These are phyloP conservation scores for Mortierella sp. DNA, from an alignment of 371 early-diverging fungal species.

Conservation along the genomic window DNA sequence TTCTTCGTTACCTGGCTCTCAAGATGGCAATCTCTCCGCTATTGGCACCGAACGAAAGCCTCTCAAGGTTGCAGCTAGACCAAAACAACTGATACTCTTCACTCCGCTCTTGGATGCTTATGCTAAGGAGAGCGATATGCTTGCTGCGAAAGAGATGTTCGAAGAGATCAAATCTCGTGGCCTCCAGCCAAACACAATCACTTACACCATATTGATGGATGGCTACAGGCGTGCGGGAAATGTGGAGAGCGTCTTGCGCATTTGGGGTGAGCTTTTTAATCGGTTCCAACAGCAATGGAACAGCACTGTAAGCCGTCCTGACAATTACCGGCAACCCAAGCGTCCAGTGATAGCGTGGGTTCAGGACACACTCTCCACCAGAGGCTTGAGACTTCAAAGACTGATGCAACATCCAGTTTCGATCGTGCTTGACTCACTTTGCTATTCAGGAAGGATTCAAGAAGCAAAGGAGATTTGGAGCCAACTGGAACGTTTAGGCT, in stretches of 20 bases:
- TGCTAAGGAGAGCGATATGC: conserved; percentile 45
- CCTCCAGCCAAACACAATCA: conserved; percentile 47
- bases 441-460: conserved; percentile 42
- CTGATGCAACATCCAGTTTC: conserved; percentile 46
- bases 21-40: conserved; percentile 30
- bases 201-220: conserved; percentile 53
- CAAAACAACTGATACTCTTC: conserved; percentile 29
- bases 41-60: conserved; percentile 49
- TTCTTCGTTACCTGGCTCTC: not conserved
- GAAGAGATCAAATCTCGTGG: conserved; percentile 47
- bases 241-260: conserved; percentile 35
- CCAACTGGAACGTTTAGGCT: conserved; percentile 24
- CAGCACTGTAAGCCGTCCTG: not conserved
- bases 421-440: conserved; percentile 42
- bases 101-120: conserved; percentile 52
- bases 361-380: conserved; percentile 42
- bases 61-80: conserved; percentile 27
- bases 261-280: conserved; percentile 45
- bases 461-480: conserved; percentile 46
- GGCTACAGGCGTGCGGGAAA: conserved; percentile 44
- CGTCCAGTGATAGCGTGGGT: conserved; percentile 16
- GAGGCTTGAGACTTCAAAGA: conserved; percentile 30
- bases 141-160: conserved; percentile 39
- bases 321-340: conserved; percentile 17
- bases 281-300: conserved; percentile 15